Percentiles rank a stretch among this genome's conserved stretches.
phyloP scores from a whole-genome alignment of 495 filamentous ascomycete species.

The Friedmanniomyces endolithicus region DNA sequence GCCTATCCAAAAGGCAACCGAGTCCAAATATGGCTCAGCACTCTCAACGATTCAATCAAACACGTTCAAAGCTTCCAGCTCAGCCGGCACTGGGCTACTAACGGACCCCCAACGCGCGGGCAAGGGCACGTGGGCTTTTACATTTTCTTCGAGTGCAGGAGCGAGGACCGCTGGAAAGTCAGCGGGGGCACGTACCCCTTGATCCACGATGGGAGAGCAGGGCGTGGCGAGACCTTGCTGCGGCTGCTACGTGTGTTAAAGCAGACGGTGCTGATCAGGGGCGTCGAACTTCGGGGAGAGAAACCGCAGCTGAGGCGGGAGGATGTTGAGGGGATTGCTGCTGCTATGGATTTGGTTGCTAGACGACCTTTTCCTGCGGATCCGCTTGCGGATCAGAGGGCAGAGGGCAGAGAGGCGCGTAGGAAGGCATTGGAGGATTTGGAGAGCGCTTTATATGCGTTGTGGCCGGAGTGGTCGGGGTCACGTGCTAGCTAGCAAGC shows the following conservation, averaged over 20 bases:
- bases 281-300: background rate
- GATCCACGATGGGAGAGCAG: slow-evolving; percentile 4
- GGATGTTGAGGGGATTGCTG: slow-evolving; percentile 6
- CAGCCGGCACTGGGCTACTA: slow-evolving; percentile 12
- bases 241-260: background rate
- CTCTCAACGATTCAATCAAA: background rate
- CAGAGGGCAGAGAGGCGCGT: background rate
- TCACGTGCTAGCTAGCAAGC: too few relatives aligned
- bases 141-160: background rate
- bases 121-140: slow-evolving; percentile 20
- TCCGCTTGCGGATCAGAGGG: slow-evolving; percentile 5
- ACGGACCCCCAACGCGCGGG: slow-evolving; percentile 4
- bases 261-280: background rate
- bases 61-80: slow-evolving; percentile 11
- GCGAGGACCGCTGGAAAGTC: background rate
- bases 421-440: background rate
- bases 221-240: slow-evolving; percentile 5
- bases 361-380: slow-evolving; percentile 6
- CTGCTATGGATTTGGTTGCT: slow-evolving; percentile 10
- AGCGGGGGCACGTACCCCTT: slow-evolving; percentile 14
- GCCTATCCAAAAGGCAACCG: background rate
- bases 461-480: too few relatives aligned
- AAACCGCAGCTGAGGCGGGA: background rate
- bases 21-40: background rate
- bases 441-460: background rate